Evolutionary conservation across 2,329 filamentous ascomycete species (phyloP).

Genomic region (Aureobasidium mangrovei): DNA sequence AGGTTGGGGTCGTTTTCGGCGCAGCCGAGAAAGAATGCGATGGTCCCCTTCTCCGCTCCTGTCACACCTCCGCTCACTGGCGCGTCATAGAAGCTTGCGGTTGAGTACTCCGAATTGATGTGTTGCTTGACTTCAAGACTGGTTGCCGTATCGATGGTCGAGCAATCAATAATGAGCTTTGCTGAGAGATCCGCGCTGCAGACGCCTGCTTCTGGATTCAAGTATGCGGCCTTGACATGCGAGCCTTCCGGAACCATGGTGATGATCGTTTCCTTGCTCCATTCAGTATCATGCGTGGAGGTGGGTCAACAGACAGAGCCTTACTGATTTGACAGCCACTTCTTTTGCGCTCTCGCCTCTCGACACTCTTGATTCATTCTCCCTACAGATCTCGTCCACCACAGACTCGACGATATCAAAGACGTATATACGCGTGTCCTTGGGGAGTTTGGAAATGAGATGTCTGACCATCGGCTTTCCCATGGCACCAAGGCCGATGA

Average conservation of each 20-base stretch:
- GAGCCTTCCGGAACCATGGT: conserved; percentile 47
- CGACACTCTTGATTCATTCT: conserved; percentile 33
- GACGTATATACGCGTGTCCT: conserved; percentile 37
- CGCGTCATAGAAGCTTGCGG: conserved; percentile 43
- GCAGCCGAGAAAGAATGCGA: conserved; percentile 49
- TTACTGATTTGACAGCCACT: conserved; percentile 43
- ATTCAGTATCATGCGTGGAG: not conserved
- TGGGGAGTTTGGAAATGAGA: conserved; percentile 39
- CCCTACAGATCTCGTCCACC: conserved; percentile 35
- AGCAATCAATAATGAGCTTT: conserved; percentile 47
- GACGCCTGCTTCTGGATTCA: conserved; percentile 36
- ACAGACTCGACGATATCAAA: conserved; percentile 40
- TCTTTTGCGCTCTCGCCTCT: conserved; percentile 37
- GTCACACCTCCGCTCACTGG: conserved; percentile 46
- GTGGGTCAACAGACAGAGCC: conserved; percentile 15
- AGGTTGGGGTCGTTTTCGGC: conserved; percentile 39
- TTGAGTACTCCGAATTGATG: conserved; percentile 27
- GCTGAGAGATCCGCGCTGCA: conserved; percentile 33
- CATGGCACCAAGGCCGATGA: conserved; percentile 50
- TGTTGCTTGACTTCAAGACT: conserved; percentile 14
- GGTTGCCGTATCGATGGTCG: conserved; percentile 47
- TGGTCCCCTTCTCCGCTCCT: conserved; percentile 43
- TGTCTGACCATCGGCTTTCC: conserved; percentile 46
- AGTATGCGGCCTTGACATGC: conserved; percentile 44
- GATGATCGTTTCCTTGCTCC: conserved; percentile 38